These are phyloP conservation scores for Nothophoma quercina DNA, from an alignment of 2,329 filamentous ascomycete species.

Conservation along the genomic window DNA sequence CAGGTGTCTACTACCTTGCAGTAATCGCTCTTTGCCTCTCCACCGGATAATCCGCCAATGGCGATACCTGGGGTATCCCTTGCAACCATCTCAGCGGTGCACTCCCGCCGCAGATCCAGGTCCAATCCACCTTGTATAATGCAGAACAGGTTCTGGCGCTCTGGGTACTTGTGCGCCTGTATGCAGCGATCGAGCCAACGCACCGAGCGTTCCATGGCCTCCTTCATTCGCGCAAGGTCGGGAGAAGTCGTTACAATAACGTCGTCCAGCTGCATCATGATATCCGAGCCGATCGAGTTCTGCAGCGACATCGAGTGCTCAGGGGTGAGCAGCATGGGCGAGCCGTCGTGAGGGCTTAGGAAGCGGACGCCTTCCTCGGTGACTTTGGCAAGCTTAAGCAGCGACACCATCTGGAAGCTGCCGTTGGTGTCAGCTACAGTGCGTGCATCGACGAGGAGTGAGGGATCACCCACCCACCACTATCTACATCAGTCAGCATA, in stretches of 20 bases:
- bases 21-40: conserved; percentile 92
- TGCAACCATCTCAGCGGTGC: conserved; percentile 85
- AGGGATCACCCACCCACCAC: conserved; percentile 53
- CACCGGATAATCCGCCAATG: conserved; percentile 92
- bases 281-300: conserved; percentile 91
- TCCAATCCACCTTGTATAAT: conserved; percentile 98
- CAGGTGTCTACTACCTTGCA: conserved; percentile 90
- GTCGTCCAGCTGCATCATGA: conserved; percentile 99
- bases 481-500: conserved; percentile 51
- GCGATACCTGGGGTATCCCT: conserved; percentile 95
- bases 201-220: conserved; percentile 93
- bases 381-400: conserved; percentile 89
- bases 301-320: conserved; percentile 97
- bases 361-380: conserved; percentile 97
- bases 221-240: conserved; percentile 83
- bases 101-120: conserved; percentile 82
- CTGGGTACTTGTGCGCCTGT: conserved; percentile 82
- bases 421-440: conserved; percentile 36
- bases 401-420: conserved; percentile 98
- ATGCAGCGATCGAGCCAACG: conserved; percentile 97
- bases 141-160: conserved; percentile 92
- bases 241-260: conserved; percentile 96
- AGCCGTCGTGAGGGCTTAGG: conserved; percentile 93
- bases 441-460: conserved; percentile 21
- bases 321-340: conserved; percentile 94